Percentiles rank a stretch among this genome's conserved stretches.
Conservation (phyloP, 768 basidiomycete genomes). For the Collybia sp. region DNA sequence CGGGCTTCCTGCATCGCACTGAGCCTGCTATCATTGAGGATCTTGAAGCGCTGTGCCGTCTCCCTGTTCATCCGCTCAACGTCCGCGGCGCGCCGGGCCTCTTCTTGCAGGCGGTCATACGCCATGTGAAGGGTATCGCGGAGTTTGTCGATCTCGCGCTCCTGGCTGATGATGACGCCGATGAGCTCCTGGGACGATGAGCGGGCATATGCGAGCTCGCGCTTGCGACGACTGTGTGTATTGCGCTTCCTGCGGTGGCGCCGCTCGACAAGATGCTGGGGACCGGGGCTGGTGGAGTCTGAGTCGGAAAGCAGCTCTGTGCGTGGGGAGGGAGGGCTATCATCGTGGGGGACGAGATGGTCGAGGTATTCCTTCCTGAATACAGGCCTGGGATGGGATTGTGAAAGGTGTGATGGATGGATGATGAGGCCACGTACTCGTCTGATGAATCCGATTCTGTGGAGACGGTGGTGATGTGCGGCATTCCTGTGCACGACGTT, state of each 20-base stretch:
- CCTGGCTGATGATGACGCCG: constrained; percentile 24
- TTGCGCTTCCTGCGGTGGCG: neutral
- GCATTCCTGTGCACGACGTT: too few relatives aligned
- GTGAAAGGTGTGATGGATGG: too few relatives aligned
- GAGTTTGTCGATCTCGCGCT: constrained; percentile 28
- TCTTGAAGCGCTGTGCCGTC: constrained; percentile 24
- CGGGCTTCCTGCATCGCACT: constrained; percentile 31
- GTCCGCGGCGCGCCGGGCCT: constrained; percentile 27
- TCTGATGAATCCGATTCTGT: too few relatives aligned
- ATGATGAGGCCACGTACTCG: too few relatives aligned
- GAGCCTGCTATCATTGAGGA: constrained; percentile 30
- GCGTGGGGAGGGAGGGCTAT: too few relatives aligned
- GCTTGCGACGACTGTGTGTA: neutral
- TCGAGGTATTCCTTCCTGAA: too few relatives aligned
- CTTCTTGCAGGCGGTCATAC: constrained; percentile 26
- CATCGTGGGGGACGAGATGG: too few relatives aligned
- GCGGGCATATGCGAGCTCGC: neutral
- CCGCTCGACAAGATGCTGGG: constrained; percentile 6
- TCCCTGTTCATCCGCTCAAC: constrained; percentile 29
- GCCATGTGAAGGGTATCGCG: constrained; percentile 29
- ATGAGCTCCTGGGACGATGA: constrained; percentile 22
- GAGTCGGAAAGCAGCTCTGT: too few relatives aligned
- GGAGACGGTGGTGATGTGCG: too few relatives aligned
- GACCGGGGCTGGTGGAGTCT: too few relatives aligned
- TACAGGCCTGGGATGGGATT: too few relatives aligned